Evolutionary conservation across 2,329 filamentous ascomycete genomes (phyloP).

Genomic region (Venturiaceae sp.): DNA sequence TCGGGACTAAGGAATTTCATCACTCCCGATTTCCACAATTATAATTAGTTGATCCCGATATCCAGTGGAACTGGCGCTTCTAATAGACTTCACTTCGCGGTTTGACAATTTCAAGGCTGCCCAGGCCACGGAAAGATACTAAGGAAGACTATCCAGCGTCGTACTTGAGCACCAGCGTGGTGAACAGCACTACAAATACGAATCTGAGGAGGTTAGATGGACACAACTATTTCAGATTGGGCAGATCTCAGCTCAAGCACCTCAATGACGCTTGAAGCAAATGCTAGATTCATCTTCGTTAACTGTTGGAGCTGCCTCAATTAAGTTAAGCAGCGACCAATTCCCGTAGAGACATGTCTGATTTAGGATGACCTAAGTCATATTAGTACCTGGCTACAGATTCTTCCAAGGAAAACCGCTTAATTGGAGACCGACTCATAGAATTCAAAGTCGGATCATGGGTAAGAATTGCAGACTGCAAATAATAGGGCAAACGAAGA

Average conservation of each 20-base stretch:
- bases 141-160: not conserved
- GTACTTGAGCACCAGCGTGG: not conserved
- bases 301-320: not conserved
- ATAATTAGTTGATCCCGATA: not conserved
- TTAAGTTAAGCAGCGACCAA: not conserved
- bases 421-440: not conserved
- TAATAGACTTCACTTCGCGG: not conserved
- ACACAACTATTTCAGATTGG: not conserved
- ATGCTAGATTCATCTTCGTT: not conserved
- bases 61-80: not conserved
- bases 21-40: not conserved
- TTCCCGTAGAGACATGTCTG: slow-evolving; percentile 14
- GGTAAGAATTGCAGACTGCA: too few relatives aligned
- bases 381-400: not conserved
- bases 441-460: not conserved
- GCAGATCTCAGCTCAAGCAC: not conserved
- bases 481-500: not conserved
- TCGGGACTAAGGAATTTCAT: not conserved
- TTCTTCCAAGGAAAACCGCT: not conserved
- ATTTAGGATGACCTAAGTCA: not conserved
- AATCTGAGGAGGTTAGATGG: not conserved
- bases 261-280: slow-evolving; percentile 1
- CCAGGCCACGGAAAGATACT: not conserved
- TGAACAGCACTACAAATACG: not conserved
- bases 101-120: not conserved